phyloP scores from a whole-genome alignment of 306 rosid genomes.

The Ormosia semicastrata region DNA sequence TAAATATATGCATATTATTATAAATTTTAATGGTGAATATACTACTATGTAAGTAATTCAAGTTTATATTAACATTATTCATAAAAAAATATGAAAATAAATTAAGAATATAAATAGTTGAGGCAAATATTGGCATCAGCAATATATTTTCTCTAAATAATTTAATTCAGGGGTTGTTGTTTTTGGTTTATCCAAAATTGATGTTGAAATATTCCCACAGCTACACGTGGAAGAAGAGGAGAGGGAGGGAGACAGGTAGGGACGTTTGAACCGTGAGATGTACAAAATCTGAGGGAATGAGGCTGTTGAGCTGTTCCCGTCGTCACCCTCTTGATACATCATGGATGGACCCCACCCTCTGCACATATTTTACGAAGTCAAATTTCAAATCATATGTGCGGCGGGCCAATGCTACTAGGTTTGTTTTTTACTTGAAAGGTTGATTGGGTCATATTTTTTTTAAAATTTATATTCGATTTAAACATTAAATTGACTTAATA shows the following conservation, averaged over 20 bases:
- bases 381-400: conserved; percentile 9
- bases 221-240: conserved; percentile 25
- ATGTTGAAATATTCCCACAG: not conserved
- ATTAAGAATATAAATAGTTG: too few species aligned
- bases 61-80: too few species aligned
- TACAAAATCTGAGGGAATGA: conserved; percentile 10
- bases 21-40: too few species aligned
- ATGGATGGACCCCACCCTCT: not conserved
- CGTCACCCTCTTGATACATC: not conserved
- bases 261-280: not conserved
- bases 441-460: too few species aligned
- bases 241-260: conserved; percentile 23
- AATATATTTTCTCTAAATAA: not conserved
- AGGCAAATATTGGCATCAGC: too few species aligned
- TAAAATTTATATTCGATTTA: too few species aligned
- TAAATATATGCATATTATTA: too few species aligned
- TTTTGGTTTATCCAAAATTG: not conserved
- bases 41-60: too few species aligned
- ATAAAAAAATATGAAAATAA: too few species aligned
- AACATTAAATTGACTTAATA: too few species aligned
- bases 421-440: too few species aligned
- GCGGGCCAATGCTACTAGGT: not conserved
- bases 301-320: not conserved
- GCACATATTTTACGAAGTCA: conserved; percentile 16
- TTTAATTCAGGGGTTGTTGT: not conserved